Percentiles rank a stretch among this genome's conserved stretches.
phyloP scores from a whole-genome alignment of 352 stramenopile species.

The Pythium aquatile region DNA sequence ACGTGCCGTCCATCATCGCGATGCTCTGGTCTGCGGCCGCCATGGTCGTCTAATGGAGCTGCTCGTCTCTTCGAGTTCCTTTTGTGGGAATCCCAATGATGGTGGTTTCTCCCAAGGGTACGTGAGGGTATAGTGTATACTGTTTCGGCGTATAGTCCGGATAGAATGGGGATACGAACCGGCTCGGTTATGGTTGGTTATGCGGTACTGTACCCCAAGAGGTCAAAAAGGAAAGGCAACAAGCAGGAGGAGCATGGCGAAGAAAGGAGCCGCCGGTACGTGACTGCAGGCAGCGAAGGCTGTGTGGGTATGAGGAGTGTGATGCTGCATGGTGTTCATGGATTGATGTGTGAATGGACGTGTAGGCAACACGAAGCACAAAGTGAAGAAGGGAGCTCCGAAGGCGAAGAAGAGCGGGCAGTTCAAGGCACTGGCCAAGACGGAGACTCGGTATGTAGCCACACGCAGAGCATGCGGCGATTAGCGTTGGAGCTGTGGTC shows the following conservation, averaged over 20 bases:
- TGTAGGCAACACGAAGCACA: constrained; percentile 31
- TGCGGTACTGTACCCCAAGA: neutral
- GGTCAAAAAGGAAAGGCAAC: constrained; percentile 18
- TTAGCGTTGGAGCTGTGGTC: neutral
- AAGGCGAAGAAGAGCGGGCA: constrained; percentile 47
- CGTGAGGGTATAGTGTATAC: constrained; percentile 5
- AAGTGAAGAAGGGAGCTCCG: constrained; percentile 25
- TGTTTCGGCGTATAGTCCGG: neutral
- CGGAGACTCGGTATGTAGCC: constrained; percentile 44
- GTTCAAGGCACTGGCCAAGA: constrained; percentile 74
- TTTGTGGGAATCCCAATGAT: neutral
- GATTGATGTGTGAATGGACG: neutral
- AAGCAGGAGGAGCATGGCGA: constrained; percentile 32
- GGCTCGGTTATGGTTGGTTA: constrained; percentile 2
- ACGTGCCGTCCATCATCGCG: constrained; percentile 96
- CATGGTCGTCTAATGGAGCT: constrained; percentile 36
- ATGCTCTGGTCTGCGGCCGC: constrained; percentile 83
- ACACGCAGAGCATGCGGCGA: no score
- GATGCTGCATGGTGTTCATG: constrained; percentile 2
- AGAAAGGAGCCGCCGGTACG: constrained; percentile 36
- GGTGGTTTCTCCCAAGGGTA: constrained; percentile 1
- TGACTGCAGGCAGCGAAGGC: neutral
- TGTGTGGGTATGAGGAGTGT: neutral
- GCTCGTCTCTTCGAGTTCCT: neutral
- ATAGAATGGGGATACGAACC: neutral